phyloP scores from a whole-genome alignment of 306 rosid species.

The Ceratonia siliqua region DNA sequence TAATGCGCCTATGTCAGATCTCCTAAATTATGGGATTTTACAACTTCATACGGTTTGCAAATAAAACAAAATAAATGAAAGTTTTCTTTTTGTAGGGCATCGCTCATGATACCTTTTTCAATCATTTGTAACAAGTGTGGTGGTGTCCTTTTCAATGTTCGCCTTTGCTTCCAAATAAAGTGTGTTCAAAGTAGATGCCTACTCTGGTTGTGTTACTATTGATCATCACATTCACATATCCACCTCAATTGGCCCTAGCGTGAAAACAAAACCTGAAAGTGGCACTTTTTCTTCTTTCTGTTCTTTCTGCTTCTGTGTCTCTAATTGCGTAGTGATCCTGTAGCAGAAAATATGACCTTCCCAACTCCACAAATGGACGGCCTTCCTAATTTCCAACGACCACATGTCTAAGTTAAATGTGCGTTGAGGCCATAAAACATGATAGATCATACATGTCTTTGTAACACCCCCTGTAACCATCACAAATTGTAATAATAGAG shows the following conservation, averaged over 20 bases:
- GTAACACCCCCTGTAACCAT: slow-evolving; percentile 28
- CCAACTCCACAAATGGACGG: slow-evolving; percentile 40
- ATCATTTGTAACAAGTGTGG: slow-evolving; percentile 39
- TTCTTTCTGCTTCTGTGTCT: slow-evolving; percentile 12
- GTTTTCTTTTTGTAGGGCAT: slow-evolving; percentile 4
- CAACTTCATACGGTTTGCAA: slow-evolving; percentile 13
- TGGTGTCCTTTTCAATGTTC: slow-evolving; percentile 32
- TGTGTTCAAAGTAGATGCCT: slow-evolving; percentile 35
- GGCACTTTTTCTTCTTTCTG: slow-evolving; percentile 35
- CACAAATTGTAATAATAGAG: slow-evolving; percentile 29
- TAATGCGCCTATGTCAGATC: slow-evolving; percentile 13
- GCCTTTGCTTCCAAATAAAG: slow-evolving; percentile 34
- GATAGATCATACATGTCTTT: slow-evolving; percentile 24
- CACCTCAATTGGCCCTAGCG: not conserved
- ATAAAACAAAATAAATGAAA: not conserved
- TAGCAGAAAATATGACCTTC: slow-evolving; percentile 2
- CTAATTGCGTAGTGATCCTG: slow-evolving; percentile 16
- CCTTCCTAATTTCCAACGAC: slow-evolving; percentile 26
- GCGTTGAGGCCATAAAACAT: slow-evolving; percentile 28
- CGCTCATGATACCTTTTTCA: slow-evolving; percentile 34
- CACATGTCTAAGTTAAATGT: not conserved
- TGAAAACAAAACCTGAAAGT: not conserved
- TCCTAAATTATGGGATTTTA: slow-evolving; percentile 22
- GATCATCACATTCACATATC: no score
- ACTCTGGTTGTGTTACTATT: slow-evolving; percentile 35